These are phyloP conservation scores for Ophiostoma himal-ulmi DNA, from an alignment of 2,329 filamentous ascomycete species.

Conservation along the genomic window DNA sequence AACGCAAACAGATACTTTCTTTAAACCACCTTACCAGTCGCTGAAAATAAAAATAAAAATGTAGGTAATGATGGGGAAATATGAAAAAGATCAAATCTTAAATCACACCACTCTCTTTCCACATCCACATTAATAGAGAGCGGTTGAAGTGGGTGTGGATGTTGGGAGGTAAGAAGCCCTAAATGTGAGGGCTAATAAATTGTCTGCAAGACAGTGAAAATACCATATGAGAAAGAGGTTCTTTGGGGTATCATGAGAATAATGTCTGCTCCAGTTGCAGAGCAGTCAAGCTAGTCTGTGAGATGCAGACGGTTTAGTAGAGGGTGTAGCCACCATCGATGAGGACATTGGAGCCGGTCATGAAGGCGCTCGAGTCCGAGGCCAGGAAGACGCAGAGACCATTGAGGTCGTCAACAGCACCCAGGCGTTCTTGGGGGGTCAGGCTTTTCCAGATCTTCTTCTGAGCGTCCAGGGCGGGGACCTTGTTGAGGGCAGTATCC, in stretches of 20 bases:
- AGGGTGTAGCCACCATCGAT: constrained; percentile 66
- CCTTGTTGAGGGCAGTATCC: constrained; percentile 75
- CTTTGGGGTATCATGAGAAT: neutral
- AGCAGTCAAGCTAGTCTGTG: neutral
- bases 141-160: neutral
- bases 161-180: neutral
- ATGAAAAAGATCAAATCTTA: neutral
- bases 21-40: neutral
- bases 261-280: neutral
- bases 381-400: constrained; percentile 71
- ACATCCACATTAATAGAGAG: constrained; percentile 8
- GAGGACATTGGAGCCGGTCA: constrained; percentile 69
- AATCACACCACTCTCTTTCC: constrained; percentile 3
- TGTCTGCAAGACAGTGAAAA: neutral
- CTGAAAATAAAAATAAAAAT: neutral
- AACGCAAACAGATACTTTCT: neutral
- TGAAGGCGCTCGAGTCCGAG: constrained; percentile 65
- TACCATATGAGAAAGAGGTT: constrained; percentile 15
- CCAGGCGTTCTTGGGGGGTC: constrained; percentile 68
- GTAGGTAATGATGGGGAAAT: neutral
- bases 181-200: neutral
- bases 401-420: constrained; percentile 69
- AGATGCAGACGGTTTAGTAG: constrained; percentile 22
- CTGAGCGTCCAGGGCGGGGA: constrained; percentile 70
- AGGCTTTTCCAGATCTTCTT: constrained; percentile 74